Base-by-base conservation (phyloP, 352 stramenopile genomes). In the Globisporangium splendens region DNA sequence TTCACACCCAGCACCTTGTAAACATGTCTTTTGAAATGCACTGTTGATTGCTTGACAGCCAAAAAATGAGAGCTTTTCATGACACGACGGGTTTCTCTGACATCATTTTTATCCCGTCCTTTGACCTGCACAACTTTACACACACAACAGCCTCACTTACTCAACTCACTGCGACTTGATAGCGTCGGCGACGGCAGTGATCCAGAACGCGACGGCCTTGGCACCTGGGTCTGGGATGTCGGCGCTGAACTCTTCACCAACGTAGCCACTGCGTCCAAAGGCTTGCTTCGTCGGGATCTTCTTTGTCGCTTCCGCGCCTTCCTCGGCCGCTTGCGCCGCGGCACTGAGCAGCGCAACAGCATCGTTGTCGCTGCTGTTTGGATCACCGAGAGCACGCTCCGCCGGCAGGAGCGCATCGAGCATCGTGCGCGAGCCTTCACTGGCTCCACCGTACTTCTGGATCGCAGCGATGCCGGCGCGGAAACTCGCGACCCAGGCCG, bases 371-470 rank as follows among this genome's bases (percentile, higher is more conserved):
- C 28, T 44, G 17, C 28, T 18, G 31, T 14, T 41, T 20, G 57
- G 31, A 18, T 72, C 70, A 21, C 67, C 66, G 42, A 88, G 60
- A 39, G 70, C 83, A 18, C 73, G 72, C 39, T 91, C 75, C 1
- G 93, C 90, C 4, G 96, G 96, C 35, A 98, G 61, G 10, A 99
- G 70, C 12, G 95, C 95, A 77, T 99, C 97, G 46, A 99, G 65
- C 91, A 99, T 98, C 18, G 97, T 99, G 42, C 97, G 90, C 33
- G 91, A 97, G 20, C 96, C 96, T 57, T 95, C 79, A 22, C 83
- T 81, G 2, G 96, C 96, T 13, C 97, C 96, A 44, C 96, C 96
- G 68, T 99, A 98, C 59, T 87, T 88, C 59, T 91, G 72, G 43
- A 93, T 60, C 13, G 83, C 83, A 55, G 77, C 69, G 11, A 97